Conservation (phyloP, 2,329 filamentous ascomycete species). For the Ophiosphaerella korrae region DNA sequence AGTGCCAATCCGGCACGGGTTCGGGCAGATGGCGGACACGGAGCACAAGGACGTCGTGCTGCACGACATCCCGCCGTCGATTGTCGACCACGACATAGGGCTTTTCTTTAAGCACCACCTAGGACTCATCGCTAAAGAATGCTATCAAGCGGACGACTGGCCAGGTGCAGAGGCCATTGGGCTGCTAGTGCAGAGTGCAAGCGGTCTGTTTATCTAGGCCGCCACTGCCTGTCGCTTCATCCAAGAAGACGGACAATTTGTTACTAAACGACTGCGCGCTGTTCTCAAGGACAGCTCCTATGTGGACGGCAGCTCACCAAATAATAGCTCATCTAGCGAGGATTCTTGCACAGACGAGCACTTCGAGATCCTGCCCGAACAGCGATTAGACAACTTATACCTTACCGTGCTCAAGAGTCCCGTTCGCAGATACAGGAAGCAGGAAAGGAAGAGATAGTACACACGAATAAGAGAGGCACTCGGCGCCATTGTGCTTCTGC, state of each 20-base stretch:
- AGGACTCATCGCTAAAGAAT: background rate
- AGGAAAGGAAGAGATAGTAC: background rate
- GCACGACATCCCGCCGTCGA: slow-evolving; percentile 12
- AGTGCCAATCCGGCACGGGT: slow-evolving; percentile 17
- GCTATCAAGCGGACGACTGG: slow-evolving; percentile 7
- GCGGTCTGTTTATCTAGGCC: too few species aligned
- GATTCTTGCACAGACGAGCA: background rate
- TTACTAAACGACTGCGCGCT: background rate
- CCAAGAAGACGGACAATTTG: slow-evolving; percentile 2
- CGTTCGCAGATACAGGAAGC: background rate
- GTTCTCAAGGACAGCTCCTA: background rate
- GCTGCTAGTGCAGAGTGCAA: slow-evolving; percentile 29
- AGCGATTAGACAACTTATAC: background rate
- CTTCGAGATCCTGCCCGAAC: background rate
- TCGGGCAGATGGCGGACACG: slow-evolving; percentile 6
- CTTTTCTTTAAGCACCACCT: slow-evolving; percentile 18
- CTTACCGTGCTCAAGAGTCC: background rate
- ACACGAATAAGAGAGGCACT: background rate
- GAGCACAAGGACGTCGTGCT: slow-evolving; percentile 19
- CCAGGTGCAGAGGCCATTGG: slow-evolving; percentile 23
- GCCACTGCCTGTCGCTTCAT: slow-evolving; percentile 32
- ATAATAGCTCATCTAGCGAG: too few species aligned
- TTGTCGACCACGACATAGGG: slow-evolving; percentile 20
- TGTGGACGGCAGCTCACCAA: too few species aligned
- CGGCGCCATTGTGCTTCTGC: background rate